These are phyloP conservation scores for Ambrosia trifida DNA, from an alignment of 129 eudicot species.

Conservation along the genomic window DNA sequence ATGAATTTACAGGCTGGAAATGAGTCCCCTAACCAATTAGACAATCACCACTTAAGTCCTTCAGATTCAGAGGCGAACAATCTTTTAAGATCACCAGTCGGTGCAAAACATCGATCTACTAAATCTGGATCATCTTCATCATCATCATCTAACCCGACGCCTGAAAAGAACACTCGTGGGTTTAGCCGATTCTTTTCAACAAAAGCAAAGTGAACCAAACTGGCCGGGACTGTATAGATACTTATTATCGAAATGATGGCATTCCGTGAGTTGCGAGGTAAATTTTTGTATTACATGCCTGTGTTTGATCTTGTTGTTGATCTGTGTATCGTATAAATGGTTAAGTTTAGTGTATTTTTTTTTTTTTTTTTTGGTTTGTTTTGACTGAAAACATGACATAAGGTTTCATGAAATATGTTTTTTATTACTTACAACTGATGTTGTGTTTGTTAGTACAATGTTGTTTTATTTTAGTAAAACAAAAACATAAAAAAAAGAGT, in stretches of 20 bases:
- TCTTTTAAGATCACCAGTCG: constrained; percentile 55
- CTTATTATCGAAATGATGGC: constrained; percentile 19
- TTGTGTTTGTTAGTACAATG: constrained; percentile 21
- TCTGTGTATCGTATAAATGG: constrained; percentile 16
- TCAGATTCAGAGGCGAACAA: constrained; percentile 66
- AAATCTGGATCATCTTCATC: constrained; percentile 79
- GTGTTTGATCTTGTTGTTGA: constrained; percentile 35
- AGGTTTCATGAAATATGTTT: constrained; percentile 33
- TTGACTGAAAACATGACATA: constrained; percentile 37
- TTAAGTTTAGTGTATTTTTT: constrained; percentile 30
- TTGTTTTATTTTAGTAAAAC: constrained; percentile 5
- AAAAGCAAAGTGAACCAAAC: constrained; percentile 46
- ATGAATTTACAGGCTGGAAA: constrained; percentile 50
- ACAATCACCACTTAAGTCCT: constrained; percentile 47
- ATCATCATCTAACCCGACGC: constrained; percentile 72
- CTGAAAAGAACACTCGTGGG: constrained; percentile 83
- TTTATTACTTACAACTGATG: constrained; percentile 34
- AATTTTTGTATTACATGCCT: constrained; percentile 41
- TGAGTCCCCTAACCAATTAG: constrained; percentile 57
- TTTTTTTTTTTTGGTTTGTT: constrained; percentile 43
- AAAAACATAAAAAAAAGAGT: not conserved
- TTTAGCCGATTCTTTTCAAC: constrained; percentile 90
- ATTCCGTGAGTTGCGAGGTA: constrained; percentile 23
- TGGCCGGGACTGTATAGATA: constrained; percentile 22
- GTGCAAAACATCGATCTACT: constrained; percentile 63